Conservation (phyloP, 1,139 yeast genomes). For the Zygoascus sp. region DNA sequence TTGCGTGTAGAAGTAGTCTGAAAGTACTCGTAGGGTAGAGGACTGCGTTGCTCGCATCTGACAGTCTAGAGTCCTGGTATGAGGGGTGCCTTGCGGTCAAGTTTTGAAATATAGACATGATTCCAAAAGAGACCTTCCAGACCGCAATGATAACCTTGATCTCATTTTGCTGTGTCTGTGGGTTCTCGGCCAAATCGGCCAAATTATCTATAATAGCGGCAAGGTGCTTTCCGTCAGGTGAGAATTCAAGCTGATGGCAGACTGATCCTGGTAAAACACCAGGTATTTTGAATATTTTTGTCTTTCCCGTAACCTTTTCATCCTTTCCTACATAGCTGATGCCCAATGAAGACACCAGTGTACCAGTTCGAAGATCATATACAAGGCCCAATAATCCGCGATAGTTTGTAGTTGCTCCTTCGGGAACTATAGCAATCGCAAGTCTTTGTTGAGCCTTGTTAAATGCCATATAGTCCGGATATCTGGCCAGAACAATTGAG, state of each 20-base stretch:
- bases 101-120: conserved; percentile 15
- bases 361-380: conserved; percentile 28
- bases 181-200: background rate
- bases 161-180: background rate
- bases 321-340: background rate
- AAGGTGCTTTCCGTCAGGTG: conserved; percentile 27
- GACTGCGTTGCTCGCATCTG: background rate
- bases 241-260: conserved; percentile 20
- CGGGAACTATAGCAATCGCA: conserved; percentile 23
- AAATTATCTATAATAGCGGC: conserved; percentile 19
- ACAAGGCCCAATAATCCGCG: conserved; percentile 22
- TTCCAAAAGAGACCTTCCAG: conserved; percentile 17
- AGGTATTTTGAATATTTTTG: background rate
- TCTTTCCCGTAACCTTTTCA: background rate
- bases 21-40: conserved; percentile 1
- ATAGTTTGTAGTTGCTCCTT: conserved; percentile 6
- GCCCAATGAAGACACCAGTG: conserved; percentile 22
- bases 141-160: conserved; percentile 12
- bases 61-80: background rate
- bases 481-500: conserved; percentile 20
- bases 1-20: conserved; percentile 1
- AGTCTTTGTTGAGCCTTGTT: conserved; percentile 29
- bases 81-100: conserved; percentile 3
- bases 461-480: conserved; percentile 25
- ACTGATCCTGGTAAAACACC: conserved; percentile 9